These are phyloP conservation scores for Fusarium penzigii DNA, from an alignment of 2,329 filamentous ascomycete species.

Conservation along the genomic window DNA sequence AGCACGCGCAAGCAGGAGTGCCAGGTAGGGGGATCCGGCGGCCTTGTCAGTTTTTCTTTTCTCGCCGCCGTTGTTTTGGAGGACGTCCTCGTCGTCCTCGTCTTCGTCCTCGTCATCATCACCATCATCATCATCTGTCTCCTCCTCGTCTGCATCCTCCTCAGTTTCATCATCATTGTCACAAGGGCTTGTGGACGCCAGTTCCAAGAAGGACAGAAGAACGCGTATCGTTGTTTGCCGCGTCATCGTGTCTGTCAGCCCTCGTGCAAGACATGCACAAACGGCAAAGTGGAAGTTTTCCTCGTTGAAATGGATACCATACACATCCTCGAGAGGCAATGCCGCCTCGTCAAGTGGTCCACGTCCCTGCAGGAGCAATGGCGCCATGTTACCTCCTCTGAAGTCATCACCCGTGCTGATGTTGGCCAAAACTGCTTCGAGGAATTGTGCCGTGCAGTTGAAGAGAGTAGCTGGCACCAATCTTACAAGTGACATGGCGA, in stretches of 20 bases:
- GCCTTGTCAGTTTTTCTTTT: slow-evolving; percentile 16
- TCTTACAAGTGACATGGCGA: slow-evolving; percentile 66
- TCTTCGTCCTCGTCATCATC: slow-evolving; percentile 20
- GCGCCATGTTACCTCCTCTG: slow-evolving; percentile 59
- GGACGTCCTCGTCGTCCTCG: slow-evolving; percentile 13
- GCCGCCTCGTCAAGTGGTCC: slow-evolving; percentile 62
- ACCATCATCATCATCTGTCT: slow-evolving; percentile 18
- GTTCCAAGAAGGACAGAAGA: slow-evolving; percentile 58
- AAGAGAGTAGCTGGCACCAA: slow-evolving; percentile 64
- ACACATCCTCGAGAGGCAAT: slow-evolving; percentile 62
- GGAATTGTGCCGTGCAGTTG: slow-evolving; percentile 65
- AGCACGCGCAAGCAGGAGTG: slow-evolving; percentile 59
- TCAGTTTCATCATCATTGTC: slow-evolving; percentile 10
- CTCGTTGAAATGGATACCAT: slow-evolving; percentile 63
- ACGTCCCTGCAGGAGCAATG: slow-evolving; percentile 62
- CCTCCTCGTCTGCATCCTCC: slow-evolving; percentile 12
- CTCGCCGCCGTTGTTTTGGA: slow-evolving; percentile 10
- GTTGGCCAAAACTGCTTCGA: slow-evolving; percentile 65
- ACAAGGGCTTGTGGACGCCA: slow-evolving; percentile 23
- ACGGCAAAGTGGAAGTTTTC: slow-evolving; percentile 70
- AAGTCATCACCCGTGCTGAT: slow-evolving; percentile 63
- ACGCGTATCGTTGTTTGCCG: slow-evolving; percentile 60
- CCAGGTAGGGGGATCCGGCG: slow-evolving; percentile 56
- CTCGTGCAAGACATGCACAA: slow-evolving; percentile 64
- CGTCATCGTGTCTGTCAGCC: slow-evolving; percentile 63